phyloP scores from a whole-genome alignment of 2,329 filamentous ascomycete genomes.

The Paracoccidioides lutzii region DNA sequence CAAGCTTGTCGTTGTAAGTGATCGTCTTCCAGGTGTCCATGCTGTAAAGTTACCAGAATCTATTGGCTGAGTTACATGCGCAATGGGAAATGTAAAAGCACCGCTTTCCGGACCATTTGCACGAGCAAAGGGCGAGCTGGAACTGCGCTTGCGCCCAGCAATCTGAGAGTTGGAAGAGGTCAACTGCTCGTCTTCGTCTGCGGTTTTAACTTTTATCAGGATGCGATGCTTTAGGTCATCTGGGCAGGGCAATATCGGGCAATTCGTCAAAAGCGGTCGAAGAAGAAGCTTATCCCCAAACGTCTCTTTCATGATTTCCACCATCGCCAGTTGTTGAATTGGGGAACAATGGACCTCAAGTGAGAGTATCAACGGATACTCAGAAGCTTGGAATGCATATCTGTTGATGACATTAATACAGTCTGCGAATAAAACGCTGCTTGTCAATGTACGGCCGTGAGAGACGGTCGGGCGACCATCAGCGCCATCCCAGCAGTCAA shows the following conservation, averaged over 20 bases:
- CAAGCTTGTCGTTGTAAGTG: slow-evolving; percentile 41
- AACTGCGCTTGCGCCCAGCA: slow-evolving; percentile 46
- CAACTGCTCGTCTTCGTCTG: slow-evolving; percentile 32
- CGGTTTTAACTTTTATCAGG: slow-evolving; percentile 80
- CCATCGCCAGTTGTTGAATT: slow-evolving; percentile 76
- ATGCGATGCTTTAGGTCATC: slow-evolving; percentile 74
- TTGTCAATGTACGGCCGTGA: slow-evolving; percentile 82
- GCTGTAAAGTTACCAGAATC: slow-evolving; percentile 29
- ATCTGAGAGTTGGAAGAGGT: slow-evolving; percentile 40
- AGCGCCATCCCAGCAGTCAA: slow-evolving; percentile 93
- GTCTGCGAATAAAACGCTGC: slow-evolving; percentile 76
- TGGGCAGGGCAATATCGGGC: slow-evolving; percentile 63
- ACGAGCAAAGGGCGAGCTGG: slow-evolving; percentile 63
- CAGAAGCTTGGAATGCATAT: slow-evolving; percentile 80
- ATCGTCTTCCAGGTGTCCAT: slow-evolving; percentile 40
- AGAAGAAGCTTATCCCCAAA: slow-evolving; percentile 71
- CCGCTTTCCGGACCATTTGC: slow-evolving; percentile 48
- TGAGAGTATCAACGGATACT: slow-evolving; percentile 83
- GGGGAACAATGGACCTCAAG: slow-evolving; percentile 87
- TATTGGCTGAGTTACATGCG: slow-evolving; percentile 41
- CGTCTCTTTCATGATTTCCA: slow-evolving; percentile 70
- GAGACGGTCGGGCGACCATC: slow-evolving; percentile 81
- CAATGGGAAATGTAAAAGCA: slow-evolving; percentile 26
- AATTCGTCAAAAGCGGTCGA: slow-evolving; percentile 57
- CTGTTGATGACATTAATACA: slow-evolving; percentile 88